Conservation (phyloP, 805 yeast species). For the Metschnikowia matae region DNA sequence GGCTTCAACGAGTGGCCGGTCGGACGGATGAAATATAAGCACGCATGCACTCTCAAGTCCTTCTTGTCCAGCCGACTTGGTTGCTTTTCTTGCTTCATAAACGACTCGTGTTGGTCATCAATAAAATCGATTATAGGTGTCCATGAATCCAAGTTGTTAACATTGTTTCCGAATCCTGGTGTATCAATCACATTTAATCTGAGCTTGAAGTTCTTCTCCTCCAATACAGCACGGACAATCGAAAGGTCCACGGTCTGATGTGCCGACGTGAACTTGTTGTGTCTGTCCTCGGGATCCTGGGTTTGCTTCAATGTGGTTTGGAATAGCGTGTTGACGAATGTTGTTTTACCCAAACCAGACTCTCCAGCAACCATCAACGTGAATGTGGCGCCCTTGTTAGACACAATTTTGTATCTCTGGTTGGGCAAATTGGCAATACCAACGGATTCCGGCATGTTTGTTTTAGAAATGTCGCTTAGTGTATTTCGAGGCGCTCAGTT, state of each 20-base stretch:
- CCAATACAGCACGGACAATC: slow-evolving; percentile 72
- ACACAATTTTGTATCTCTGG: slow-evolving; percentile 72
- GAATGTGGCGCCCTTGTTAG: slow-evolving; percentile 70
- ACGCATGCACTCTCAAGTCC: slow-evolving; percentile 87
- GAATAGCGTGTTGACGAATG: slow-evolving; percentile 81
- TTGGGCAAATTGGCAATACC: slow-evolving; percentile 73
- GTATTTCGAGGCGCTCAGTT: neutral
- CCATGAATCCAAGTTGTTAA: slow-evolving; percentile 83
- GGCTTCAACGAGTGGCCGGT: slow-evolving; percentile 87
- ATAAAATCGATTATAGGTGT: slow-evolving; percentile 81
- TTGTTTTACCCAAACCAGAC: slow-evolving; percentile 89
- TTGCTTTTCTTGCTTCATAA: slow-evolving; percentile 91
- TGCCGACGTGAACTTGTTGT: slow-evolving; percentile 49
- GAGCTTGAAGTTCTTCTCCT: slow-evolving; percentile 76
- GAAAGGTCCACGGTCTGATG: slow-evolving; percentile 75
- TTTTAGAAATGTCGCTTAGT: neutral
- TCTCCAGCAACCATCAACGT: slow-evolving; percentile 89
- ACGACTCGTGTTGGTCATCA: slow-evolving; percentile 86
- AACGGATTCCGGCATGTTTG: slow-evolving; percentile 49
- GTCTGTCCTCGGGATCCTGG: slow-evolving; percentile 51
- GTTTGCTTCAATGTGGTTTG: slow-evolving; percentile 66
- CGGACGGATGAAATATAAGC: slow-evolving; percentile 86
- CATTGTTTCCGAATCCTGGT: slow-evolving; percentile 91
- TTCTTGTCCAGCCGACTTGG: slow-evolving; percentile 64
- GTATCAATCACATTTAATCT: slow-evolving; percentile 83